Base-by-base conservation (phyloP, 2,329 filamentous ascomycete genomes). In the Lecanicillium sp. region DNA sequence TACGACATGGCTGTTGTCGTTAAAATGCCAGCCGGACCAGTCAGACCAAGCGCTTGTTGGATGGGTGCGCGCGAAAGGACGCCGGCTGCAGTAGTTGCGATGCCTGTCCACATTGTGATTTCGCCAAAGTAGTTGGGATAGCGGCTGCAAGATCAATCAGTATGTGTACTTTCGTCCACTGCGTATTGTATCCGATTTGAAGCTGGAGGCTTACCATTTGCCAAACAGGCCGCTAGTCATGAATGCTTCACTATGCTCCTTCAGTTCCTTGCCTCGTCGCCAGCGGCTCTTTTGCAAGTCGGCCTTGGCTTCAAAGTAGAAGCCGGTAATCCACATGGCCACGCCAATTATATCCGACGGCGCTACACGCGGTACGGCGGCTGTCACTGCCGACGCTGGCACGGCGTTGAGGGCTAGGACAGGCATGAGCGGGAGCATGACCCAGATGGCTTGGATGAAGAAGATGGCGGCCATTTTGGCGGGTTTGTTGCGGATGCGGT, bases 101-200 rank as follows among this genome's bases (percentile, higher is more conserved):
- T 72, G 2, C 81, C 80, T 0, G 73, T 77, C 81, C 80, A 85
- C 22, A 85, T 62, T 9, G 75, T 80, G 19, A 67, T 70, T 56
- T 85, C 80, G n/a, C 80, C 81, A 53, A 85, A 82, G 61, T 85
- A 85, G 51, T 85, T 82, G 1, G 80, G 80, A 56, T 82, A 77
- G 43, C 77, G 61, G 34, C 67, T 63, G n/a, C 33, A 15, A 32
- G 5, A 17, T 14, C 6, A 29, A 17, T 29, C 19, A 29, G 16
- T n/a, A 20, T 12, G 22, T 17, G 6, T 14, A n/a, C 22, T 5
- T 15, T 18, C 5, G 4, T 38, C 14, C 28, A n/a, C 8, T 22
- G 5, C 18, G 17, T 8, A 28, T 28, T 28, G 25, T 28, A 28
- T 28, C n/a, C n/a, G n/a, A n/a, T n/a, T n/a, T n/a, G n/a, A n/a